These are phyloP conservation scores for Sequoiadendron giganteum DNA, from an alignment of 75 land plant genomes.

Conservation along the genomic window DNA sequence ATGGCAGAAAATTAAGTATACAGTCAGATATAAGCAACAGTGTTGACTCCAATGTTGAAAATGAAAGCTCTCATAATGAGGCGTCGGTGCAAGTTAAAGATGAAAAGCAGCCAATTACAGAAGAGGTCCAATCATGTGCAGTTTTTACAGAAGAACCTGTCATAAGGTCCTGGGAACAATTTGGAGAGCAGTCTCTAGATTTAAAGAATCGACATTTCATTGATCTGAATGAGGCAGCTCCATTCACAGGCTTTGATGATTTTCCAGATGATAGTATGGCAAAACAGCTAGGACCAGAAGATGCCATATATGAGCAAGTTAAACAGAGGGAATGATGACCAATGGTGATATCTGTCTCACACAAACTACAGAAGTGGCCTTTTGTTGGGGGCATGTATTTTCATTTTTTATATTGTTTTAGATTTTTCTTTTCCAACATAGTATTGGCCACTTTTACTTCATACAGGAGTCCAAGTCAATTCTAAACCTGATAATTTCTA, in stretches of 20 bases:
- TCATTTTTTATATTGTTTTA: not conserved
- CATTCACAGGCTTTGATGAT: conserved; percentile 69
- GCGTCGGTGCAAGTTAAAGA: conserved; percentile 24
- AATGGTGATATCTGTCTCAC: not conserved
- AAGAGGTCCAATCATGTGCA: not conserved
- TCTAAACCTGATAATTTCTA: not conserved
- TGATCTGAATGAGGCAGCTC: conserved; percentile 83
- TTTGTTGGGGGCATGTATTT: not conserved
- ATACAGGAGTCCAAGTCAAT: not conserved
- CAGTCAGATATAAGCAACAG: conserved; percentile 42
- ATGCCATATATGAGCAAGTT: not conserved
- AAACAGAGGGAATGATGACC: not conserved
- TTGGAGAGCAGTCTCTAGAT: conserved; percentile 27
- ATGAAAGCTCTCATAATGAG: conserved; percentile 33
- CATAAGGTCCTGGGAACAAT: conserved; percentile 14
- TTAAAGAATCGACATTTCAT: conserved; percentile 21
- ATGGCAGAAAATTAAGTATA: conserved; percentile 20
- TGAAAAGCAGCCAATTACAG: conserved; percentile 21
- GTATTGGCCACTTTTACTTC: conserved; percentile 1
- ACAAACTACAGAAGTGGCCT: not conserved
- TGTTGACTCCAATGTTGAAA: conserved; percentile 25
- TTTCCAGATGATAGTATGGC: conserved; percentile 19
- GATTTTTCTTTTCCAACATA: not conserved
- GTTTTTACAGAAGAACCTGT: not conserved
- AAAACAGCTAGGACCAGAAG: not conserved